Evolutionary conservation across 108 stramenopile genomes (phyloP), one percentile per base, ranked within the genome.

Genomic region (Cyclotella cryptica): DNA sequence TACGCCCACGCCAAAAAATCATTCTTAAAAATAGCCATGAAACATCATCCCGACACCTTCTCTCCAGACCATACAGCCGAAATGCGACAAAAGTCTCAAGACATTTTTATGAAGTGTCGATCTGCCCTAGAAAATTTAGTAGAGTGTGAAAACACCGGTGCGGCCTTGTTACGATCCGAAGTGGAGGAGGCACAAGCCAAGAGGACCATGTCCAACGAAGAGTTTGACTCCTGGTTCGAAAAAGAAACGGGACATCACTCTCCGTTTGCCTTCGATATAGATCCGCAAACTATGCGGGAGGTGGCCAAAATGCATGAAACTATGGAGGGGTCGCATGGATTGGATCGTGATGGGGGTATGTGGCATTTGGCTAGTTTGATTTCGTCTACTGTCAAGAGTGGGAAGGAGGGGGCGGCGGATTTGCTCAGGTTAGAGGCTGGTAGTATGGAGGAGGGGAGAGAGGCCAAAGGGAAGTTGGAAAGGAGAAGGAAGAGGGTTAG

Each of bases 291-390:
- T 3, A 95, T 95, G 90, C 88, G 92, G 30, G 94, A 95, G 75
- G 94, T 95, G 49, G 94, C 94, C 2, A 77, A 69, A 14, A 92
- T 92, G 92, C 75, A 81, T 47, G 81, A 69, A 26, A 63, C 67
- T 26, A 85, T 87, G 75, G 90, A 88, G 39, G 80, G 77, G 10
- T 64, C 69, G 29, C 78, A 72, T 69, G 90, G 90, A 17, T 75
- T 93, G 72, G 92, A 91, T 83, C 75, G 94, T 18, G 94, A 95
- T 78, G 94, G 94, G 27, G 94, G 94, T 17, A 95, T 95, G 94
- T 95, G 94, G 94, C 84, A 86, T 18, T 69, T 95, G 77, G 94
- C 94, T 0, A 81, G 83, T 59, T 88, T 92, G 88, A 90, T 95
- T 10, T 85, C 84, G 12, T 67, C 67, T 21, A 66, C 87, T 28